Evolutionary conservation across 2,329 filamentous ascomycete genomes (phyloP), one percentile per base, ranked within the genome.

Genomic region (Alternaria sp.): DNA sequence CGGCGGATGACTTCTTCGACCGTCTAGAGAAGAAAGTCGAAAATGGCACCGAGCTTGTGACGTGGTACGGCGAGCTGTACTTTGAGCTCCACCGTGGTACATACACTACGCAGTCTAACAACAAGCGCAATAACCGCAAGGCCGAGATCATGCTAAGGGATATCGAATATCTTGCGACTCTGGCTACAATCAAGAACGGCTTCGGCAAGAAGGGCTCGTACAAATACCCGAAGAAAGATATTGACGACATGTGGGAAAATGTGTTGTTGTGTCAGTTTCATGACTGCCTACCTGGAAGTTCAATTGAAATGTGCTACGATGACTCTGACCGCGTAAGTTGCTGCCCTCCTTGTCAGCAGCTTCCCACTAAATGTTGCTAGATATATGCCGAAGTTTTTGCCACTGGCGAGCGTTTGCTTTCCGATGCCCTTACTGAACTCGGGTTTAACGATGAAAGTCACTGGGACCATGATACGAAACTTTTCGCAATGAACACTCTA

Each of bases 41-140:
- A 30, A 79, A 84, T 20, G 86, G 86, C 20, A 87, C 88, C 3
- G 85, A 92, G 18, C 90, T 97, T 55, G 92, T 93, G 25, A 98
- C 95, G 1, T 99, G 95, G 95, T 97, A 97, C 76, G 95, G 95
- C 43, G 95, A 99, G 81, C 86, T 99, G 9, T 99, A 99, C 81
- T 97, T 99, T 78, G 95, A 99, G 80, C 86, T 99, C 50, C 95
- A 99, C 78, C 91, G 95, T 62, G 95, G 95, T 54, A 98, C 94
- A 12, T 98, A 98, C 81, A 99, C 95, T 4, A 97, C 94, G 0
- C 94, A 98, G 78, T 91, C 94, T 61, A 97, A 97, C 81, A 99
- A 97, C 84, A 99, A 99, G 83, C 88, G 89, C 70, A 94, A 96
- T 83, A 99, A 98, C 77, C 88, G 95, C 56, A 91, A 90, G 75